Evolutionary conservation across 768 basidiomycete species (phyloP).

Genomic region (Gautieria morchelliformis): DNA sequence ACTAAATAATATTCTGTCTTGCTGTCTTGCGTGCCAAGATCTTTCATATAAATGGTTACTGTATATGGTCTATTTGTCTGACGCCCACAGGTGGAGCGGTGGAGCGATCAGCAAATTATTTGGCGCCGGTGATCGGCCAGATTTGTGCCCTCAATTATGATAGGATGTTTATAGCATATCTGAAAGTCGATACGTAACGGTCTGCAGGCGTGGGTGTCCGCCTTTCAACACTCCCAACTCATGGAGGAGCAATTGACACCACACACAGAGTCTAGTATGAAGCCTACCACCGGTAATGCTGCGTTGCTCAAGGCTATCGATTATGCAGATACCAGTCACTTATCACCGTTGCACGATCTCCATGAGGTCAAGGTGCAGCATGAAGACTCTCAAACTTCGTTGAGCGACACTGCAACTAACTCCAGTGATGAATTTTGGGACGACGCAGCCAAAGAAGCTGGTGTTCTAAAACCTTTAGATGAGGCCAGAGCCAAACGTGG

Average conservation of each 20-base stretch:
- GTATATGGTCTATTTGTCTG: too few relatives aligned
- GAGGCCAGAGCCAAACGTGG: constrained; percentile 47
- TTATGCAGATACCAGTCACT: background rate
- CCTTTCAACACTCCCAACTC: background rate
- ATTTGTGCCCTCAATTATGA: too few relatives aligned
- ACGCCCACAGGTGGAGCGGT: too few relatives aligned
- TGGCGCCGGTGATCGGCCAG: too few relatives aligned
- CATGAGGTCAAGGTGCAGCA: background rate
- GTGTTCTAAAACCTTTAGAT: constrained; percentile 17
- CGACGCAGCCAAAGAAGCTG: constrained; percentile 50
- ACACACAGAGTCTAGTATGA: background rate
- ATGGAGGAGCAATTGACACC: background rate
- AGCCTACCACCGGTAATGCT: background rate
- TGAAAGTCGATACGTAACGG: too few relatives aligned
- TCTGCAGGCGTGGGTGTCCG: too few relatives aligned
- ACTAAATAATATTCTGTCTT: too few relatives aligned
- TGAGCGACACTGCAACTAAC: constrained; percentile 32
- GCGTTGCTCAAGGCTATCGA: background rate
- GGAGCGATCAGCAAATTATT: too few relatives aligned
- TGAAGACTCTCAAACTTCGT: background rate
- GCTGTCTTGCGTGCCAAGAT: too few relatives aligned
- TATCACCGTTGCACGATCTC: background rate
- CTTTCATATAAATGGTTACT: too few relatives aligned
- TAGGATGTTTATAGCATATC: too few relatives aligned
- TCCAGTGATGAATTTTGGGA: constrained; percentile 67